Percentiles rank a stretch among this genome's conserved stretches.
Evolutionary conservation across 768 basidiomycete species (phyloP).

Genomic region (Russula brevipes): DNA sequence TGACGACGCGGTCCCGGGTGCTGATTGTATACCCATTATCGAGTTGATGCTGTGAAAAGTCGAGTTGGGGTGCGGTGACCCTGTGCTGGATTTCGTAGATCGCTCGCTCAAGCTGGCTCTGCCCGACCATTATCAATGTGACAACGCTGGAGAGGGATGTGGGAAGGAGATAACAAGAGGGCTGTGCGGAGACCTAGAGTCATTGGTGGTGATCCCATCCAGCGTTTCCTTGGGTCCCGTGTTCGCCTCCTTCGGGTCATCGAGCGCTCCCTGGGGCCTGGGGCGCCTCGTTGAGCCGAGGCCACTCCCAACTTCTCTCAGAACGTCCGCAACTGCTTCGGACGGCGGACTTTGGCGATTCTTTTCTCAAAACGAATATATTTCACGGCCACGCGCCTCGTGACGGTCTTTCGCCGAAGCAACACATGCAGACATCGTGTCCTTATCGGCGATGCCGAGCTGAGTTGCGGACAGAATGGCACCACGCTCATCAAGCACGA

Average conservation of each 20-base stretch:
- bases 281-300: background rate
- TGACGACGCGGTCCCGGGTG: conserved; percentile 93
- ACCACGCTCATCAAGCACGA: conserved; percentile 51
- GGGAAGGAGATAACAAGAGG: background rate
- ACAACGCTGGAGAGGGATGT: background rate
- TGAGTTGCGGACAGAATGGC: conserved; percentile 51
- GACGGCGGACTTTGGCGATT: background rate
- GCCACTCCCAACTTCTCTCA: background rate
- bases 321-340: too few relatives aligned
- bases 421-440: conserved; percentile 38
- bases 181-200: conserved; percentile 7
- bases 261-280: background rate
- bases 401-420: conserved; percentile 32
- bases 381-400: conserved; percentile 15
- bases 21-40: conserved; percentile 90
- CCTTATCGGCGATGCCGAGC: conserved; percentile 42
- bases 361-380: conserved; percentile 19
- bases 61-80: conserved; percentile 56
- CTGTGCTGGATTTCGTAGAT: conserved; percentile 57
- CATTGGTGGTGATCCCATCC: background rate
- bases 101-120: conserved; percentile 57
- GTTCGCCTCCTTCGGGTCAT: background rate
- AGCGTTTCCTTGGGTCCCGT: conserved; percentile 6
- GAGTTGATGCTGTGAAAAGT: conserved; percentile 87
- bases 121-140: background rate